Evolutionary conservation across 805 yeast genomes (phyloP).

Genomic region (Nakazawaea molendinolei): DNA sequence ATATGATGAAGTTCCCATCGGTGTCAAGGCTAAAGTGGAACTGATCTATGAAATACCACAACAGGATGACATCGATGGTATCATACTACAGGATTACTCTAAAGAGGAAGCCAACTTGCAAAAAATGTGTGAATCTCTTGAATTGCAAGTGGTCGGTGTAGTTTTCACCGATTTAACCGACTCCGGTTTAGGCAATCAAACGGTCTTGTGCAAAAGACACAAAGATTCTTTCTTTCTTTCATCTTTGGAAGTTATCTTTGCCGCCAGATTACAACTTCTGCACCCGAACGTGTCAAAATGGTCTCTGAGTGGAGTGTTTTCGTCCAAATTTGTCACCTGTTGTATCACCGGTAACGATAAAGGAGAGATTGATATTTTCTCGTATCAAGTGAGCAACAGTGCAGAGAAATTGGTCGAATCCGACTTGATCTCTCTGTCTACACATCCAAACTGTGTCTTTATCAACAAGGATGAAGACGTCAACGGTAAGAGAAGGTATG

Average conservation of each 20-base stretch:
- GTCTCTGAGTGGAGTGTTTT: constrained; percentile 56
- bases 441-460: constrained; percentile 83
- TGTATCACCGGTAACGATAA: constrained; percentile 82
- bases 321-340: constrained; percentile 91
- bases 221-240: constrained; percentile 84
- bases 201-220: constrained; percentile 89
- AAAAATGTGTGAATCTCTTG: constrained; percentile 47
- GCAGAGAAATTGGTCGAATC: constrained; percentile 89
- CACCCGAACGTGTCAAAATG: constrained; percentile 60
- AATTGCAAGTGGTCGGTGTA: constrained; percentile 69
- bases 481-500: constrained; percentile 56
- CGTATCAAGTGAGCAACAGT: constrained; percentile 82
- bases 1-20: constrained; percentile 83
- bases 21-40: constrained; percentile 89
- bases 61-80: constrained; percentile 77
- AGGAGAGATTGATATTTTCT: constrained; percentile 85
- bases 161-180: constrained; percentile 88
- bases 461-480: constrained; percentile 66
- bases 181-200: constrained; percentile 79
- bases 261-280: constrained; percentile 68
- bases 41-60: constrained; percentile 94
- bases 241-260: constrained; percentile 79
- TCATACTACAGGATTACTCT: constrained; percentile 49
- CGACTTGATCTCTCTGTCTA: constrained; percentile 77
- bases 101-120: constrained; percentile 22